phyloP scores from a whole-genome alignment of 1,139 yeast genomes.

The Hansenula anomala region DNA sequence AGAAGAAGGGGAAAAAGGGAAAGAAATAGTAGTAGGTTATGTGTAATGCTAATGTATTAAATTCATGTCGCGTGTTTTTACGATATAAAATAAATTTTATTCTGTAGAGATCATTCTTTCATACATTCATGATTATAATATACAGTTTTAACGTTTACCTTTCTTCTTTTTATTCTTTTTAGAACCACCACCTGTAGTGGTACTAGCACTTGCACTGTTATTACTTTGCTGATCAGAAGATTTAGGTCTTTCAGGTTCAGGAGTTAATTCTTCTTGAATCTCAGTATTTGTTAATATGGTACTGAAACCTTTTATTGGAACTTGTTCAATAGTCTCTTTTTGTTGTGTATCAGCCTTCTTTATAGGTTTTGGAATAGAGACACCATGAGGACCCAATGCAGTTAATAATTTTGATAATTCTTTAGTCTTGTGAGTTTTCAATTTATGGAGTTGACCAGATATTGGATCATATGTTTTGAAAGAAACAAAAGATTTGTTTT shows the following conservation, averaged over 20 bases:
- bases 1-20: slow-evolving; percentile 19
- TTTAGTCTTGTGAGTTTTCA: slow-evolving; percentile 59
- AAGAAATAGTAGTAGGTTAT: slow-evolving; percentile 5
- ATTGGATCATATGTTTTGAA: slow-evolving; percentile 72
- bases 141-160: slow-evolving; percentile 10
- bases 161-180: slow-evolving; percentile 23
- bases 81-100: no score
- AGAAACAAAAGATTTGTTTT: slow-evolving; percentile 33
- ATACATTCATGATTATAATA: no score
- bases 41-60: not conserved
- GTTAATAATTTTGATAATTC: slow-evolving; percentile 76
- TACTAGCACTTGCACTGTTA: not conserved
- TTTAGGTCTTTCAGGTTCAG: slow-evolving; percentile 6
- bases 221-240: slow-evolving; percentile 12
- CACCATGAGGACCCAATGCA: slow-evolving; percentile 84
- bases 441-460: slow-evolving; percentile 62
- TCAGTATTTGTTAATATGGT: slow-evolving; percentile 28
- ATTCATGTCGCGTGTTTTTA: no score
- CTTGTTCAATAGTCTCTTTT: slow-evolving; percentile 1
- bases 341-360: slow-evolving; percentile 3
- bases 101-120: no score
- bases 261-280: slow-evolving; percentile 27
- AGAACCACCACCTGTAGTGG: slow-evolving; percentile 1
- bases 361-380: slow-evolving; percentile 29
- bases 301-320: slow-evolving; percentile 24